phyloP scores from a whole-genome alignment of 1,284 basidiomycete genomes.

The Cryptococcus depauperatus region DNA sequence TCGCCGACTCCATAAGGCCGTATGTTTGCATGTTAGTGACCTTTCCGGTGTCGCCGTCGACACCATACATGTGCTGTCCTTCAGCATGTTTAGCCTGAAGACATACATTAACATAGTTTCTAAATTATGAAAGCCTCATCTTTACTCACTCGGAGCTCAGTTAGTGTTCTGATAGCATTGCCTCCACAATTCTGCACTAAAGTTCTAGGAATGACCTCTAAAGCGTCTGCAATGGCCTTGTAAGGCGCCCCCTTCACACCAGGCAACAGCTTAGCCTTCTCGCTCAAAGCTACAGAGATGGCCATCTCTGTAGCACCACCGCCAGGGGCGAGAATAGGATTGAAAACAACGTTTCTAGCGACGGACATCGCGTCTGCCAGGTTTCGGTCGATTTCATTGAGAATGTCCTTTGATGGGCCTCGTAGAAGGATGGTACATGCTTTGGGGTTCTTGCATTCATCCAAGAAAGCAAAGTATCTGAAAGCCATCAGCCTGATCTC shows the following conservation, averaged over 20 bases:
- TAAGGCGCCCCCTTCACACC: slow-evolving; percentile 88
- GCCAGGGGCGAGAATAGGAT: slow-evolving; percentile 83
- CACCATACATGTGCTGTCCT: slow-evolving; percentile 82
- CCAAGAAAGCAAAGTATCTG: slow-evolving; percentile 94
- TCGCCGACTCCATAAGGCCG: slow-evolving; percentile 88
- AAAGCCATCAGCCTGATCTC: neutral
- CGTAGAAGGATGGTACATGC: slow-evolving; percentile 98
- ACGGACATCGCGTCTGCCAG: slow-evolving; percentile 96
- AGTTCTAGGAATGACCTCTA: slow-evolving; percentile 95
- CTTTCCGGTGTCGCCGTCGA: slow-evolving; percentile 91
- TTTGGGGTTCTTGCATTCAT: slow-evolving; percentile 84
- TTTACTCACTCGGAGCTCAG: slow-evolving; percentile 67
- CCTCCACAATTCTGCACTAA: slow-evolving; percentile 93
- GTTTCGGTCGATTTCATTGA: slow-evolving; percentile 97
- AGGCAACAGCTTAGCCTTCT: slow-evolving; percentile 67
- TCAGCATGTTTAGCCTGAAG: slow-evolving; percentile 84
- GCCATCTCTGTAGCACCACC: slow-evolving; percentile 99
- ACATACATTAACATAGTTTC: neutral
- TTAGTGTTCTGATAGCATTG: slow-evolving; percentile 86
- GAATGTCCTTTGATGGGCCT: slow-evolving; percentile 93
- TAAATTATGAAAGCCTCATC: too few relatives aligned
- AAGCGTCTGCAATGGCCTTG: slow-evolving; percentile 85
- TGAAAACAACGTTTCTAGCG: slow-evolving; percentile 93
- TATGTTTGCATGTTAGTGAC: slow-evolving; percentile 92
- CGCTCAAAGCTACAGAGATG: slow-evolving; percentile 79